These are phyloP conservation scores for Pseudogymnoascus sp. DNA, from an alignment of 2,329 filamentous ascomycete genomes.

Conservation along the genomic window DNA sequence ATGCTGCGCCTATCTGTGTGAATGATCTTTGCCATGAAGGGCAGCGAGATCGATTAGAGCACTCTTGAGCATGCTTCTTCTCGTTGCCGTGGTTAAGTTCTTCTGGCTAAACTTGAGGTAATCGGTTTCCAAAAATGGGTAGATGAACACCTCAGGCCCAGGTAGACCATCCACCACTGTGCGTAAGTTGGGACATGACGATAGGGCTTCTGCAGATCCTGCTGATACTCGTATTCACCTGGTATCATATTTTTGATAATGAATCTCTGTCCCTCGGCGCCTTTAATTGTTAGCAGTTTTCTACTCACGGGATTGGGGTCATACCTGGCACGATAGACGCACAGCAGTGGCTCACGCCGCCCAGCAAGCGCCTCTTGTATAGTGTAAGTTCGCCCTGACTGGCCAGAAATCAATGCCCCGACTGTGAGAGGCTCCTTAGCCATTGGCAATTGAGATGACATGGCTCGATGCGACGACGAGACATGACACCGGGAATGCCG, in stretches of 20 bases:
- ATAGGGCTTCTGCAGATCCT: constrained; percentile 23
- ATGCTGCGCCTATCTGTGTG: constrained; percentile 26
- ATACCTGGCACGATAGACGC: background rate
- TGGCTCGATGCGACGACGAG: background rate
- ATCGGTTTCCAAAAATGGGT: constrained; percentile 36
- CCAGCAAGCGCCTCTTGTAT: background rate
- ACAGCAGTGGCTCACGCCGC: background rate
- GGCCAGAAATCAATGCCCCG: background rate
- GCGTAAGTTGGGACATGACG: constrained; percentile 24
- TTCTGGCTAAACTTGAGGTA: constrained; percentile 36
- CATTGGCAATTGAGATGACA: background rate
- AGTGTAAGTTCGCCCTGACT: background rate
- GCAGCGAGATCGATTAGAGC: constrained; percentile 33
- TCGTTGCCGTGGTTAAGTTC: constrained; percentile 30
- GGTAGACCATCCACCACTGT: constrained; percentile 21
- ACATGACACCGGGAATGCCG: background rate
- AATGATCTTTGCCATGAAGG: constrained; percentile 32
- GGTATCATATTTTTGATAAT: constrained; percentile 25
- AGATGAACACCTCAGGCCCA: constrained; percentile 31
- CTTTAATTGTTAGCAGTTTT: constrained; percentile 12
- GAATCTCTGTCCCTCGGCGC: constrained; percentile 13
- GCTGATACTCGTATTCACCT: constrained; percentile 28
- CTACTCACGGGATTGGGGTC: background rate
- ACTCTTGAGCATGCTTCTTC: constrained; percentile 37
- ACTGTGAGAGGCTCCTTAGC: background rate